A percentile compares a stretch with the other conserved stretches of the same genome.
Conservation (phyloP, 768 basidiomycete genomes). For the Kondoa malvinella region DNA sequence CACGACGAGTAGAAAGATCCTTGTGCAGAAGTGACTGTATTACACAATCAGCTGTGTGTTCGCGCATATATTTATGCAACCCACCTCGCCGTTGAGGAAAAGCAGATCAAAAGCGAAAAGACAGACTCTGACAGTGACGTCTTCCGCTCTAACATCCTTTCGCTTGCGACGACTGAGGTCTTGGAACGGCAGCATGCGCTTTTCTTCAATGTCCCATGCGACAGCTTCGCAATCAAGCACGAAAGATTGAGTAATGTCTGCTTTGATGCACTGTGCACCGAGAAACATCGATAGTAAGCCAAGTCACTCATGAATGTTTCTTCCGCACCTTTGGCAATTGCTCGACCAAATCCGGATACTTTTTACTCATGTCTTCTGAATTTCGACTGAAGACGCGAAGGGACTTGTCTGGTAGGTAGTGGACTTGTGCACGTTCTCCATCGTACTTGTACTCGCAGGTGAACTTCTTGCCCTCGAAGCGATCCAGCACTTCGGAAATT, state of each 20-base stretch:
- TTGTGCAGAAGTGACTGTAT: constrained; percentile 62
- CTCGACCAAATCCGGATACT: constrained; percentile 94
- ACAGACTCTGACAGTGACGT: constrained; percentile 91
- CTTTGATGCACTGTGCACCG: constrained; percentile 54
- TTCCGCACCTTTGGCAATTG: constrained; percentile 76
- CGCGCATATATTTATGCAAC: too few species aligned
- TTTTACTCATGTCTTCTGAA: constrained; percentile 98
- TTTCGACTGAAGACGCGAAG: constrained; percentile 78
- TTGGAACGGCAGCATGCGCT: constrained; percentile 78
- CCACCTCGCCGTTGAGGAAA: constrained; percentile 96
- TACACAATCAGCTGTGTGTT: background rate
- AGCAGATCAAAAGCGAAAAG: constrained; percentile 90
- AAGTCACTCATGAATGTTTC: too few species aligned
- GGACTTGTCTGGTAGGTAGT: constrained; percentile 60
- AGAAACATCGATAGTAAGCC: background rate
- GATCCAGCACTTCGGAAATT: constrained; percentile 88
- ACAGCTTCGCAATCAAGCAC: constrained; percentile 95
- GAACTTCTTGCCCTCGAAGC: constrained; percentile 86
- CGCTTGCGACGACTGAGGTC: constrained; percentile 85
- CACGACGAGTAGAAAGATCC: constrained; percentile 56
- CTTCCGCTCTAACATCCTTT: constrained; percentile 94
- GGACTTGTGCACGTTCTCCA: constrained; percentile 86
- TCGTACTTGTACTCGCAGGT: constrained; percentile 99
- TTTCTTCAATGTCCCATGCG: constrained; percentile 59
- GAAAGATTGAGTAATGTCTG: constrained; percentile 59